Evolutionary conservation across 805 yeast genomes (phyloP), one percentile per base, ranked within the genome.

Genomic region (Candida boidinii): DNA sequence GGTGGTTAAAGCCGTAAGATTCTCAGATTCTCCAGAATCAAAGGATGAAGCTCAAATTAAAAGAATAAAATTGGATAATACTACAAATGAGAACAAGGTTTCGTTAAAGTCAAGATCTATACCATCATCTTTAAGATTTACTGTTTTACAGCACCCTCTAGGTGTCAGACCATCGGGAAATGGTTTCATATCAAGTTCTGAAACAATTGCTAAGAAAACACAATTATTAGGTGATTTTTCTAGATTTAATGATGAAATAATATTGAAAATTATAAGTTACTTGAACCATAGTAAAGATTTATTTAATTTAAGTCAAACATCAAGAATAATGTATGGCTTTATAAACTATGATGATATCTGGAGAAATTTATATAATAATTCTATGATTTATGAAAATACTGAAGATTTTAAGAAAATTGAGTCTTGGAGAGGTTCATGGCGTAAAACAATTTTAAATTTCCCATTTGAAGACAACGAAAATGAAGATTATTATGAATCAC

Each of bases 351-450:
- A 86, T 42, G 95, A 86, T 31, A 43, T 81, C 17, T 87, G 96
- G 96, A 80, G 79, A 45, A 68, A 64, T 35, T 36, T 78, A 29
- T 76, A 77, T 46, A 57, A 68, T 23, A 36, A 43, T 46, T 6
- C 41, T 42, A 9, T 56, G 63, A 2, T 39, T 45, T 31, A 49
- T 54, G 10, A 50, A 60, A 3, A 40, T 39, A 2, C 42, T 43
- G 22, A n/a, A n/a, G n/a, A n/a, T n/a, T n/a, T n/a, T n/a, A n/a
- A n/a, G n/a, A n/a, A n/a, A n/a, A n/a, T n/a, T n/a, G n/a, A n/a
- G n/a, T n/a, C n/a, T n/a, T 86, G 96, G 96, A 51, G 46, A 20
- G 95, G 96, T 1, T 70, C 86, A 2, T 87, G 96, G 96, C 68
- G 88, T 43, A 59, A 69, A 24, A 76, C 90, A 3, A 59, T 71